Evolutionary conservation across 257 asterid species (phyloP).

Genomic region (Solanum chaucha): DNA sequence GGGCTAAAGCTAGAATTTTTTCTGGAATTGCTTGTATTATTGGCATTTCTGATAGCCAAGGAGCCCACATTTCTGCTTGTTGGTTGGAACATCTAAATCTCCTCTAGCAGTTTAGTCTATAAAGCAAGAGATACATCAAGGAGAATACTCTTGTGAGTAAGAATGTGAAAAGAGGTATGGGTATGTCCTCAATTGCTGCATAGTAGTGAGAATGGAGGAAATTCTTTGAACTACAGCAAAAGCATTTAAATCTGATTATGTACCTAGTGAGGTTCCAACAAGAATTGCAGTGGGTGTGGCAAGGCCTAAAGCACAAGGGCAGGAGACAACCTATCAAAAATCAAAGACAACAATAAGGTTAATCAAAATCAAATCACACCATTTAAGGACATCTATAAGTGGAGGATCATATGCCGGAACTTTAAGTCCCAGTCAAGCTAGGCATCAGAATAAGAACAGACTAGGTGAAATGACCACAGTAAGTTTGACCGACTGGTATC

Average conservation of each 20-base stretch:
- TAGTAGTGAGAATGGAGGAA: neutral
- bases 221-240: neutral
- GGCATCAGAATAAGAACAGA: neutral
- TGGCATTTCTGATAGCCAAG: neutral
- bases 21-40: neutral
- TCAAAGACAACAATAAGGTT: neutral
- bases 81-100: neutral
- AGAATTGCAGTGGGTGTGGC: constrained; percentile 96
- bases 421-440: neutral
- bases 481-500: neutral
- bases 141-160: neutral
- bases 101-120: neutral
- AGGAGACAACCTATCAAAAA: constrained; percentile 72
- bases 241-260: neutral
- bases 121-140: neutral
- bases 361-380: no score
- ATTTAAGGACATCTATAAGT: no score
- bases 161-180: neutral
- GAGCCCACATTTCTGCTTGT: neutral
- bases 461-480: neutral
- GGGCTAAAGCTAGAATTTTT: neutral
- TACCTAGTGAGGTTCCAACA: constrained; percentile 98
- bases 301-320: constrained; percentile 98
- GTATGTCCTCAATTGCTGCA: neutral
- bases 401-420: neutral